Base-by-base conservation (phyloP, 352 stramenopile genomes). In the Phytophthora meadii region DNA sequence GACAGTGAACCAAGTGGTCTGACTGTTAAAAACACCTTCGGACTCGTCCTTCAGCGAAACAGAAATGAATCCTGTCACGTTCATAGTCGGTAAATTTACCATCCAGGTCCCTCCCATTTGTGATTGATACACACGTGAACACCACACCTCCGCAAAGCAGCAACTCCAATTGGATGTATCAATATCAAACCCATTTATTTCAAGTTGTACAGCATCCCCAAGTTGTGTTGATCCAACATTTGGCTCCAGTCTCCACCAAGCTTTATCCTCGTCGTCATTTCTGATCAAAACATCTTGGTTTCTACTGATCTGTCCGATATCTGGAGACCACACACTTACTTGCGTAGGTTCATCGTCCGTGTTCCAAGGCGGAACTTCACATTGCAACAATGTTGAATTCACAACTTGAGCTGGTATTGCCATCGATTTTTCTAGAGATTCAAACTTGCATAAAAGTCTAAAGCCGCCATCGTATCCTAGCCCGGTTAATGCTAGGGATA, bases 301-400 rank as follows among this genome's bases (percentile, higher is more conserved):
- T 45, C 27, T 22, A 37, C 58, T 65, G 6, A 69, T 51, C 59
- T 61, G 46, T 11, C 59, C 59, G 68, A 25, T 61, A 28, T 44
- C 57, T 25, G 50, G 27, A 2, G 76, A 80, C 76, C 70, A 82
- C 2, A 84, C 17, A 48, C 57, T 72, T 12, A 84, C 41, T 49
- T 51, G 34, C 5, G 68, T 72, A 19, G 36, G 51, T 9, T 61
- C 49, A 30, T 25, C 39, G 12, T 3, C 32, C 15, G 49, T 63
- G 25, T 69, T 74, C 61, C 60, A 74, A 7, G 60, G 25, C 0
- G 72, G 66, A 24, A 58, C 12, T 19, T 45, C 45, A 58, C 82
- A 91, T 15, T 40, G 52, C 12, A 80, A 54, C 10, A 72, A 36
- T 2, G 69, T 81, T 1, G 75, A 44, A 40, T 91, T 91, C 5